These are phyloP conservation scores for Ascoidea tarda DNA, from an alignment of 805 yeast genomes.

Conservation along the genomic window DNA sequence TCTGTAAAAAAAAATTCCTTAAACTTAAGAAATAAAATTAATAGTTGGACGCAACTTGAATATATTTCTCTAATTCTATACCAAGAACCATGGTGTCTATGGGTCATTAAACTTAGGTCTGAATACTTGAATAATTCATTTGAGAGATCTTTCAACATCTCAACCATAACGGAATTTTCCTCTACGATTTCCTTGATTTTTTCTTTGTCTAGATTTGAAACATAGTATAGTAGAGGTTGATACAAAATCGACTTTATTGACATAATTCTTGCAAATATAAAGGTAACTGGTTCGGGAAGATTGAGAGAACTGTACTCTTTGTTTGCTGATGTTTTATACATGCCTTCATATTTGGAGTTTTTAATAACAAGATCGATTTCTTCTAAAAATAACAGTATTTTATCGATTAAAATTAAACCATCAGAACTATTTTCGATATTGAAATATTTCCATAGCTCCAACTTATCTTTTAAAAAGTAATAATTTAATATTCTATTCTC, in stretches of 20 bases:
- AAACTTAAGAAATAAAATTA: conserved; percentile 9
- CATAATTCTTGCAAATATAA: conserved; percentile 9
- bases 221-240: conserved; percentile 8
- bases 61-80: conserved; percentile 9
- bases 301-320: not conserved
- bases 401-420: conserved; percentile 2
- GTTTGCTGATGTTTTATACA: not conserved
- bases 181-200: not conserved
- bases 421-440: conserved; percentile 5
- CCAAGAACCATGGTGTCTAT: conserved; percentile 11
- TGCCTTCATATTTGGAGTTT: not conserved
- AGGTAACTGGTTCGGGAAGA: not conserved
- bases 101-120: conserved; percentile 8
- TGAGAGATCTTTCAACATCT: conserved; percentile 6
- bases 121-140: conserved; percentile 5
- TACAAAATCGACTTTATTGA: conserved; percentile 8
- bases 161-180: conserved; percentile 3
- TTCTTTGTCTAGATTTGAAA: conserved; percentile 5
- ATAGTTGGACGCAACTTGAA: conserved; percentile 4
- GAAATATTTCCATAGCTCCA: not conserved
- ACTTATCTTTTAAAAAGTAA: conserved; percentile 1
- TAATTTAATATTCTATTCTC: conserved; percentile 7
- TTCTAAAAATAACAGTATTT: conserved; percentile 6
- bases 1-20: conserved; percentile 7
- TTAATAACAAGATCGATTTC: conserved; percentile 6